Evolutionary conservation across 208 protist genomes (phyloP).

Genomic region (Acanthamoeba culbertsoni): DNA sequence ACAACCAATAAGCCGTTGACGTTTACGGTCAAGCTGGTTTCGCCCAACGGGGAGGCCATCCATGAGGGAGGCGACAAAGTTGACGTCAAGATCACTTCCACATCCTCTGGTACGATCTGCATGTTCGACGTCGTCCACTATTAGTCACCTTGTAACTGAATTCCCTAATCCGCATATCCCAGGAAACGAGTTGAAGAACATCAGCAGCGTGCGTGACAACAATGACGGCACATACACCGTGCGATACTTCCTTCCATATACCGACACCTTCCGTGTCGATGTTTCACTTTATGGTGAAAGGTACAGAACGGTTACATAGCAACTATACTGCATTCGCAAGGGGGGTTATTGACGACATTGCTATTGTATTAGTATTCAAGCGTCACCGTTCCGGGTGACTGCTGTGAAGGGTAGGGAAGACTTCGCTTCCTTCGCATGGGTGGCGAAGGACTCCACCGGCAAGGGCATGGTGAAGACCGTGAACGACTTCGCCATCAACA

Average conservation of each 20-base stretch:
- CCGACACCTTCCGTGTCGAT: constrained; percentile 46
- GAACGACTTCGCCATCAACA: constrained; percentile 16
- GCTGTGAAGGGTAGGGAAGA: constrained; percentile 28
- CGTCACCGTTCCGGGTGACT: neutral
- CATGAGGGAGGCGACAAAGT: constrained; percentile 8
- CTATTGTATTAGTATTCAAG: neutral
- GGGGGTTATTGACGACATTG: neutral
- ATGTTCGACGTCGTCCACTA: too few relatives aligned
- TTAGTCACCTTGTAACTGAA: too few relatives aligned
- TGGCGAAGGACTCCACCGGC: neutral
- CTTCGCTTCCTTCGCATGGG: constrained; percentile 19
- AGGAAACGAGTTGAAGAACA: constrained; percentile 5
- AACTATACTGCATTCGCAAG: neutral
- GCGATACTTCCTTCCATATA: constrained; percentile 61
- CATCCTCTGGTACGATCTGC: neutral
- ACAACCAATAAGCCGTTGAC: neutral
- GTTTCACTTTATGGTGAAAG: constrained; percentile 64
- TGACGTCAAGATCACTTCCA: constrained; percentile 35
- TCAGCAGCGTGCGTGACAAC: constrained; percentile 66
- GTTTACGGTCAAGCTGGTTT: neutral
- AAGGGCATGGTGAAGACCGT: neutral
- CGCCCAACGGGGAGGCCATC: neutral
- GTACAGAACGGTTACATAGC: neutral
- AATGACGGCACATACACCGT: constrained; percentile 78
- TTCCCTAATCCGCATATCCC: too few relatives aligned